Percentiles rank a stretch among this genome's conserved stretches.
phyloP scores from a whole-genome alignment of 305 asterid species.

The Rubia balearica region DNA sequence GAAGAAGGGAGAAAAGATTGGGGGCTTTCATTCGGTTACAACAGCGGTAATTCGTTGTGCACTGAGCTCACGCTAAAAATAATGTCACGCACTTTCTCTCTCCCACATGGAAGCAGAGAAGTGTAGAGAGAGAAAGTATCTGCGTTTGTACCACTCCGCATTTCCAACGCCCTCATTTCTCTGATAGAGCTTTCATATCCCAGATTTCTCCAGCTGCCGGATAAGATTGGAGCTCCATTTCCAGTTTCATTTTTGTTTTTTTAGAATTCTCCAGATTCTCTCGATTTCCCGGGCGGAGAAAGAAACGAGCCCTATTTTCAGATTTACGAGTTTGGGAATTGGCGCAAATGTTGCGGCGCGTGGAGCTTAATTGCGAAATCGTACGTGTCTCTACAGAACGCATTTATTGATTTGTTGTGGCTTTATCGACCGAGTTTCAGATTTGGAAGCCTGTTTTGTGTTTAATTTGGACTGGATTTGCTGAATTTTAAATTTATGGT shows the following conservation, averaged over 20 bases:
- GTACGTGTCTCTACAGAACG: neutral
- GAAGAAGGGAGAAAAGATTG: neutral
- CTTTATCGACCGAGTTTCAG: constrained; percentile 1
- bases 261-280: neutral
- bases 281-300: neutral
- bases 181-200: neutral
- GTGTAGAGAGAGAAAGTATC: constrained; percentile 12
- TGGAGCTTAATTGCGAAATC: constrained; percentile 18
- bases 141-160: neutral
- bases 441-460: constrained; percentile 10
- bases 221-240: neutral
- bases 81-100: constrained; percentile 3
- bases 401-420: constrained; percentile 9
- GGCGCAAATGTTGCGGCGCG: constrained; percentile 27
- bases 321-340: neutral
- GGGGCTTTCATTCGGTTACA: neutral
- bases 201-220: neutral
- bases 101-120: constrained; percentile 9
- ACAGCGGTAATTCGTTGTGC: neutral
- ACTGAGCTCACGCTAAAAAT: neutral
- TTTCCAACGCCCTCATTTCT: neutral
- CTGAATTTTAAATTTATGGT: constrained; percentile 16
- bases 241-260: neutral
- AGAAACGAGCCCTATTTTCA: constrained; percentile 19
- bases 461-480: constrained; percentile 23